Conservation (phyloP, 257 asterid genomes). For the Dorcoceras hygrometricum region DNA sequence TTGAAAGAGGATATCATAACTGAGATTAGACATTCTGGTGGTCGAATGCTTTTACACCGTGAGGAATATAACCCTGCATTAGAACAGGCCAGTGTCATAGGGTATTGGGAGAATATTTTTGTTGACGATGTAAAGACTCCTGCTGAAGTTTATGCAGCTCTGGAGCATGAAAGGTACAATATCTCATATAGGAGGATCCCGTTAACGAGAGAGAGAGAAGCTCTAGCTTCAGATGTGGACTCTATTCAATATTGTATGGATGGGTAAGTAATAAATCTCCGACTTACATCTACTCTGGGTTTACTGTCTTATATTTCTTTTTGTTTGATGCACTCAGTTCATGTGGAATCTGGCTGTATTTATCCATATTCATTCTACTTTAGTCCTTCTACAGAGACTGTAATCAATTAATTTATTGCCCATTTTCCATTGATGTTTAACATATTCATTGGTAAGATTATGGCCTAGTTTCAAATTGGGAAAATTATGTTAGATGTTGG, state of each 20-base stretch:
- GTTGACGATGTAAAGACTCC: conserved; percentile 88
- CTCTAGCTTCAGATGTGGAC: conserved; percentile 87
- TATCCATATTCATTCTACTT: conserved; percentile 1
- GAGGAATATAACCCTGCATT: conserved; percentile 86
- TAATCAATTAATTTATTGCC: neutral
- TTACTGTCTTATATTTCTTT: conserved; percentile 5
- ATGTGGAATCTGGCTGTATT: neutral
- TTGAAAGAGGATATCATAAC: conserved; percentile 82
- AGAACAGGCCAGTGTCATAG: conserved; percentile 78
- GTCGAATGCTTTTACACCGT: conserved; percentile 96
- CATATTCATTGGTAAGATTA: conserved; percentile 18
- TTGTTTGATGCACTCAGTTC: conserved; percentile 11
- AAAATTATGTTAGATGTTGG: neutral
- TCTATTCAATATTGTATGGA: conserved; percentile 87
- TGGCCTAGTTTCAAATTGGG: neutral
- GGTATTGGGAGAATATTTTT: conserved; percentile 96
- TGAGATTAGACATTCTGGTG: conserved; percentile 84
- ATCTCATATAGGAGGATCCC: conserved; percentile 83
- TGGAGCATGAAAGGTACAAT: conserved; percentile 61
- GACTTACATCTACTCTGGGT: conserved; percentile 14
- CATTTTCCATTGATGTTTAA: neutral
- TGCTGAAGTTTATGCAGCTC: conserved; percentile 77
- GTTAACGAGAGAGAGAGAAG: conserved; percentile 92
- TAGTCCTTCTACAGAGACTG: conserved; percentile 10
- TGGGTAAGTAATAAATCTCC: conserved; percentile 56